Evolutionary conservation across 2,329 filamentous ascomycete species (phyloP).

Genomic region (Escovopsis sp.): DNA sequence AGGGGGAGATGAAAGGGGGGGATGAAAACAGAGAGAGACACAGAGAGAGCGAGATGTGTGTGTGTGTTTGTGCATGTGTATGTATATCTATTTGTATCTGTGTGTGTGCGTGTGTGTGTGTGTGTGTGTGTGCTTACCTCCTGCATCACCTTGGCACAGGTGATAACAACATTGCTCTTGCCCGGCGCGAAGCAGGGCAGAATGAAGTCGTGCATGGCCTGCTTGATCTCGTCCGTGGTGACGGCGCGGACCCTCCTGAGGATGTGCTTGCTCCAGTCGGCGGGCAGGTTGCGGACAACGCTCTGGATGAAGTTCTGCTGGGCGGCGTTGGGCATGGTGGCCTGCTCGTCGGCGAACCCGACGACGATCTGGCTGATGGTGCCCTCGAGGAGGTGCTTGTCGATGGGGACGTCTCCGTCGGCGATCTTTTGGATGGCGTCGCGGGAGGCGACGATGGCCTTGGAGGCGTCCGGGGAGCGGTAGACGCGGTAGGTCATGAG

Average conservation of each 20-base stretch:
- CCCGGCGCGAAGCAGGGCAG: constrained; percentile 66
- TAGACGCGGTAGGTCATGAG: constrained; percentile 75
- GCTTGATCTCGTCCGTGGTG: constrained; percentile 58
- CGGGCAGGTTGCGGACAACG: constrained; percentile 60
- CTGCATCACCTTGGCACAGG: constrained; percentile 70
- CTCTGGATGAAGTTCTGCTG: constrained; percentile 69
- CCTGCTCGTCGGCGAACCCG: constrained; percentile 72
- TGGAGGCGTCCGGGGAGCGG: constrained; percentile 75
- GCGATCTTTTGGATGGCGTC: constrained; percentile 62
- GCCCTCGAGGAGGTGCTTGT: constrained; percentile 71
- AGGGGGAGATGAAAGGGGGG: neutral
- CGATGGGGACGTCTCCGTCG: constrained; percentile 54
- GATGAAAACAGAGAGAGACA: too few species aligned
- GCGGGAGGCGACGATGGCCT: constrained; percentile 66
- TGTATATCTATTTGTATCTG: too few species aligned
- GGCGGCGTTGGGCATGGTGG: constrained; percentile 70
- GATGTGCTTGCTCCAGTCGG: constrained; percentile 63
- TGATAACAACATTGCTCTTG: constrained; percentile 73
- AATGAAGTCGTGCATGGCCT: constrained; percentile 58
- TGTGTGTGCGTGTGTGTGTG: too few species aligned
- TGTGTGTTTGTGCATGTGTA: too few species aligned
- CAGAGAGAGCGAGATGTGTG: too few species aligned
- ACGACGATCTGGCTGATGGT: constrained; percentile 84
- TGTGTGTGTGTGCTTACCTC: too few species aligned
- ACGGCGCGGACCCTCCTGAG: constrained; percentile 65